A percentile compares a stretch with the other conserved stretches of the same genome.
These are phyloP conservation scores for Volvariella surrecta DNA, from an alignment of 1,284 basidiomycete genomes.

Conservation along the genomic window DNA sequence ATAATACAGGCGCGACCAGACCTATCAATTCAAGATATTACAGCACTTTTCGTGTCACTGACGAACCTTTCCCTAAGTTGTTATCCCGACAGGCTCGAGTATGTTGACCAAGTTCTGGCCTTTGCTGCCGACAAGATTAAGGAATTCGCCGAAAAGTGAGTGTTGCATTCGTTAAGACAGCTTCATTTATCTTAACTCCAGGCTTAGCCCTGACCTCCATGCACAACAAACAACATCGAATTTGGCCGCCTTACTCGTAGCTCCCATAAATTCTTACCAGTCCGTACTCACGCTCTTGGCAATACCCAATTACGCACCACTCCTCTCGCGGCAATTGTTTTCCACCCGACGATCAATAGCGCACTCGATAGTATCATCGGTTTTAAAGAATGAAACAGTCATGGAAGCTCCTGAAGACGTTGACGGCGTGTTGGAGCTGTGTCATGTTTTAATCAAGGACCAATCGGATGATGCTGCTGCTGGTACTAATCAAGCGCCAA, in stretches of 20 bases:
- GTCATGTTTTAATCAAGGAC: slow-evolving; percentile 85
- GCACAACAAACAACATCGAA: slow-evolving; percentile 80
- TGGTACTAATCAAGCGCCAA: slow-evolving; percentile 20
- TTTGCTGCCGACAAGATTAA: slow-evolving; percentile 83
- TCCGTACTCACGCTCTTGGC: slow-evolving; percentile 91
- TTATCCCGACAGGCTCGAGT: slow-evolving; percentile 91
- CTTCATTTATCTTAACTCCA: background rate
- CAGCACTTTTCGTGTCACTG: slow-evolving; percentile 86
- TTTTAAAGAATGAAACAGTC: slow-evolving; percentile 90
- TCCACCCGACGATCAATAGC: slow-evolving; percentile 84
- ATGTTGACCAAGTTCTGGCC: slow-evolving; percentile 88
- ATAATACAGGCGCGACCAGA: slow-evolving; percentile 78
- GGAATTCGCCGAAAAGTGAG: slow-evolving; percentile 73
- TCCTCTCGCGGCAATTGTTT: slow-evolving; percentile 81
- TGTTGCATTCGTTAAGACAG: slow-evolving; percentile 5
- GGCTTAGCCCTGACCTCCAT: slow-evolving; percentile 73
- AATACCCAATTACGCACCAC: slow-evolving; percentile 78
- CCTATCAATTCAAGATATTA: slow-evolving; percentile 91
- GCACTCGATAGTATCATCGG: slow-evolving; percentile 85
- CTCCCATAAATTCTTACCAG: slow-evolving; percentile 91
- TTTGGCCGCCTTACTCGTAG: slow-evolving; percentile 81
- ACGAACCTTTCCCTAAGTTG: slow-evolving; percentile 91
- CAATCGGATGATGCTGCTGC: slow-evolving; percentile 64
- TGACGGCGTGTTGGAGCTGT: slow-evolving; percentile 83
- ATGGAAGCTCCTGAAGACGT: slow-evolving; percentile 90